Evolutionary conservation across 768 basidiomycete genomes (phyloP).

Genomic region (Strobilomyces dryophilus): DNA sequence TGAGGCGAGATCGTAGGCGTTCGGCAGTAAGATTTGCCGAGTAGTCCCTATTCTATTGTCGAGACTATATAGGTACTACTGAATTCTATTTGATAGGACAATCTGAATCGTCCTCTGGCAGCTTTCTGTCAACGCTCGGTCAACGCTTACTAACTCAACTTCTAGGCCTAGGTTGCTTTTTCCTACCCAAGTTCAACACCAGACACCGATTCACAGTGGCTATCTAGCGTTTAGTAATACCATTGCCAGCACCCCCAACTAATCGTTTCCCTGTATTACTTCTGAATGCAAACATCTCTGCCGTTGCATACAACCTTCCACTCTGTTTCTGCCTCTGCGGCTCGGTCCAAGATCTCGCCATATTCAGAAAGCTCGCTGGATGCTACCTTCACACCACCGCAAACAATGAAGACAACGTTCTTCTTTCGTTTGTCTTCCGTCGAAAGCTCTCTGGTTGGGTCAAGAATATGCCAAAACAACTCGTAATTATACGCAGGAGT

Average conservation of each 20-base stretch:
- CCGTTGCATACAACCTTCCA: constrained; percentile 32
- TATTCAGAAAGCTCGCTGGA: constrained; percentile 51
- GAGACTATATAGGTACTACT: too few species aligned
- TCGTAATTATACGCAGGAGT: constrained; percentile 57
- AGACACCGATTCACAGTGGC: not conserved
- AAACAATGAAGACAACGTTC: constrained; percentile 16
- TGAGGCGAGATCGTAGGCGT: too few species aligned
- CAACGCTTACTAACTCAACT: too few species aligned
- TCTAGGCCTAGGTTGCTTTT: too few species aligned
- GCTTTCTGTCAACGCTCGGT: too few species aligned
- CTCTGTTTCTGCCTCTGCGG: constrained; percentile 24
- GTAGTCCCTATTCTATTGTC: too few species aligned
- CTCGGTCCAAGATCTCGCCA: constrained; percentile 34
- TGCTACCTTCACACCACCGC: constrained; percentile 61
- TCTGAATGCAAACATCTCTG: constrained; percentile 19
- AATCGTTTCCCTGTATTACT: constrained; percentile 1
- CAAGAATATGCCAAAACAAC: constrained; percentile 44
- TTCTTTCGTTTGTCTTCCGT: constrained; percentile 22
- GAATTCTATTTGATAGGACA: too few species aligned
- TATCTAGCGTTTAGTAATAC: constrained; percentile 16
- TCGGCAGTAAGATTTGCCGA: too few species aligned
- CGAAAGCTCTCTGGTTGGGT: constrained; percentile 21
- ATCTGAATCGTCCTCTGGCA: too few species aligned
- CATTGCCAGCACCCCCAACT: not conserved
- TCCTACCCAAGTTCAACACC: too few species aligned